phyloP scores from a whole-genome alignment of 371 early-diverging fungal genomes.

The Mortierella sp. region DNA sequence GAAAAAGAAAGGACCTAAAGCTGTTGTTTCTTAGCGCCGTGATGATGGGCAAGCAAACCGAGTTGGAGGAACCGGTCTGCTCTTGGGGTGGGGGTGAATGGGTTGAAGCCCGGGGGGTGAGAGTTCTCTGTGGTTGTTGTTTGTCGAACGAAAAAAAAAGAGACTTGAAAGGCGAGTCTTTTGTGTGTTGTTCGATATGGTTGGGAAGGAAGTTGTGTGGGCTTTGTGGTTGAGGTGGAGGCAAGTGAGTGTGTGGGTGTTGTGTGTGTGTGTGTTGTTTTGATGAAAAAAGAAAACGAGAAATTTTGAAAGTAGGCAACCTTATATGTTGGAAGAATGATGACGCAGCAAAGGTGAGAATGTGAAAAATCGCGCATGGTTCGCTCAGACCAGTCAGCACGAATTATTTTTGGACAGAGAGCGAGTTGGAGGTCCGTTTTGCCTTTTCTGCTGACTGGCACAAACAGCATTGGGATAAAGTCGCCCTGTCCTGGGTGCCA shows the following conservation, averaged over 20 bases:
- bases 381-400: no score
- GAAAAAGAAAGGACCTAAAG: constrained; percentile 65
- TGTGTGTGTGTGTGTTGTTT: not conserved
- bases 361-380: constrained; percentile 2
- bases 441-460: not conserved
- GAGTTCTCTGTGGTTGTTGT: not conserved
- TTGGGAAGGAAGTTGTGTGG: no score
- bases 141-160: not conserved
- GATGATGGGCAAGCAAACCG: constrained; percentile 60
- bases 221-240: not conserved
- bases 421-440: not conserved
- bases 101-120: constrained; percentile 60
- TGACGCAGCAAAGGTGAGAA: not conserved
- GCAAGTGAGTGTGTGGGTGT: not conserved
- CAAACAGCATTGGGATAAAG: not conserved
- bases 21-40: constrained; percentile 73
- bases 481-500: not conserved
- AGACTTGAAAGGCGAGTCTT: not conserved
- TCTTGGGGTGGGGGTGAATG: constrained; percentile 55
- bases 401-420: not conserved
- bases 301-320: not conserved
- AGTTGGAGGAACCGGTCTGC: constrained; percentile 53
- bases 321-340: not conserved
- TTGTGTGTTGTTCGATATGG: not conserved
- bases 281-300: not conserved